Evolutionary conservation across 129 eudicot genomes (phyloP).

Genomic region (Cynara cardunculus): DNA sequence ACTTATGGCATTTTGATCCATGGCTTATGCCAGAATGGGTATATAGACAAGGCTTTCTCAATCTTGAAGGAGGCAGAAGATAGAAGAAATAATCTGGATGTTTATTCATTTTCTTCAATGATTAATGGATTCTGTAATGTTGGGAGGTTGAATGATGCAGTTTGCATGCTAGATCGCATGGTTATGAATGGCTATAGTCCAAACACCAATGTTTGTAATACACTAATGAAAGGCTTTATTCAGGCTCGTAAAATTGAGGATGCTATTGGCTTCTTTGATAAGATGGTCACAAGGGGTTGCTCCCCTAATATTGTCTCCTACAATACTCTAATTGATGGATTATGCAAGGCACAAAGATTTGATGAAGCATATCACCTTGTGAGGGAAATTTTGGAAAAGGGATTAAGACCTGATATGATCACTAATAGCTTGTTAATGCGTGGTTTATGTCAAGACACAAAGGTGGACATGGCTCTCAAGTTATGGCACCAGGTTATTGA

Average conservation of each 20-base stretch:
- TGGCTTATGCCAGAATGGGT: conserved; percentile 74
- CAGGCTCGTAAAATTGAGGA: conserved; percentile 49
- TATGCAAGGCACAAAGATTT: conserved; percentile 64
- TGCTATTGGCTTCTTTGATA: conserved; percentile 40
- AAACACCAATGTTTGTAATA: conserved; percentile 64
- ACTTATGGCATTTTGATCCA: conserved; percentile 66
- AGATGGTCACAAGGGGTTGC: conserved; percentile 49
- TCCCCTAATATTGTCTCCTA: conserved; percentile 66
- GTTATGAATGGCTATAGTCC: conserved; percentile 41
- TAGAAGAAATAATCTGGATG: conserved; percentile 37
- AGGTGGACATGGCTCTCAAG: conserved; percentile 57
- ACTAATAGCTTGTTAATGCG: conserved; percentile 71
- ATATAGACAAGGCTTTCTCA: conserved; percentile 44
- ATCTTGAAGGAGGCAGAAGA: conserved; percentile 49
- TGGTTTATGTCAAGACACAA: conserved; percentile 65
- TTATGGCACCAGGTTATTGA: conserved; percentile 52
- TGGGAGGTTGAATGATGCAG: conserved; percentile 59
- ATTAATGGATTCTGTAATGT: conserved; percentile 61
- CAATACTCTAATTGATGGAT: conserved; percentile 67
- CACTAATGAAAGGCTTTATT: conserved; percentile 65
- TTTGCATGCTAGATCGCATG: conserved; percentile 50
- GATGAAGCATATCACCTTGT: conserved; percentile 63
- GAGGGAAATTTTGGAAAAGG: conserved; percentile 70
- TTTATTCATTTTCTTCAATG: conserved; percentile 64
- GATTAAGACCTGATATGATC: conserved; percentile 57